Evolutionary conservation across 108 stramenopile species (phyloP).

Genomic region (Cyclotella distinguenda): DNA sequence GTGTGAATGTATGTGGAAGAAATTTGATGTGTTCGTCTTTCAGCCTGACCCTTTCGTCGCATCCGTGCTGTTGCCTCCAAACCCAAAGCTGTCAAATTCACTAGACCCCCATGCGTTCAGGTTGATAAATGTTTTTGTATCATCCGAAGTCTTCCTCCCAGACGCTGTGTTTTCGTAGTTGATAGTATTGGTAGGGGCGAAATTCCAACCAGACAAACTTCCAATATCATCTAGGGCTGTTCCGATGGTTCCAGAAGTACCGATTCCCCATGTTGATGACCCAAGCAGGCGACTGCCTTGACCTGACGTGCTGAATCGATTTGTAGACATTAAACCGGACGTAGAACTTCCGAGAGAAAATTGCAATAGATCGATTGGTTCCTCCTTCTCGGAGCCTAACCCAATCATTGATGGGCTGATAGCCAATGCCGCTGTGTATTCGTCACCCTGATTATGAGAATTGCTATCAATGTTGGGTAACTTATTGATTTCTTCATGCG

Average conservation of each 20-base stretch:
- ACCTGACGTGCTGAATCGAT: slow-evolving; percentile 43
- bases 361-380: slow-evolving; percentile 42
- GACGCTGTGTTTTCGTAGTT: background rate
- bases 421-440: slow-evolving; percentile 76
- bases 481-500: background rate
- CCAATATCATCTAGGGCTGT: slow-evolving; percentile 14
- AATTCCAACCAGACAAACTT: slow-evolving; percentile 36
- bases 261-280: slow-evolving; percentile 47
- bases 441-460: slow-evolving; percentile 17
- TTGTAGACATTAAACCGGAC: slow-evolving; percentile 29
- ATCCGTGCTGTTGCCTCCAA: slow-evolving; percentile 11
- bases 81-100: slow-evolving; percentile 17
- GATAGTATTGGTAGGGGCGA: slow-evolving; percentile 14
- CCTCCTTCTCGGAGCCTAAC: slow-evolving; percentile 69
- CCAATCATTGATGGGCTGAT: slow-evolving; percentile 71
- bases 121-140: slow-evolving; percentile 16
- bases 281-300: slow-evolving; percentile 53
- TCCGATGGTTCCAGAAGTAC: slow-evolving; percentile 30
- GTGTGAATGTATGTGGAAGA: too few species aligned
- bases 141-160: slow-evolving; percentile 5
- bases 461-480: slow-evolving; percentile 7
- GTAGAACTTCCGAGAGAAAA: slow-evolving; percentile 47
- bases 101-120: slow-evolving; percentile 31
- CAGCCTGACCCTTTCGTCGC: slow-evolving; percentile 10
- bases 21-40: background rate